Conservation (phyloP, 2,329 filamentous ascomycete species). For the Epichloe brachyelytri region DNA sequence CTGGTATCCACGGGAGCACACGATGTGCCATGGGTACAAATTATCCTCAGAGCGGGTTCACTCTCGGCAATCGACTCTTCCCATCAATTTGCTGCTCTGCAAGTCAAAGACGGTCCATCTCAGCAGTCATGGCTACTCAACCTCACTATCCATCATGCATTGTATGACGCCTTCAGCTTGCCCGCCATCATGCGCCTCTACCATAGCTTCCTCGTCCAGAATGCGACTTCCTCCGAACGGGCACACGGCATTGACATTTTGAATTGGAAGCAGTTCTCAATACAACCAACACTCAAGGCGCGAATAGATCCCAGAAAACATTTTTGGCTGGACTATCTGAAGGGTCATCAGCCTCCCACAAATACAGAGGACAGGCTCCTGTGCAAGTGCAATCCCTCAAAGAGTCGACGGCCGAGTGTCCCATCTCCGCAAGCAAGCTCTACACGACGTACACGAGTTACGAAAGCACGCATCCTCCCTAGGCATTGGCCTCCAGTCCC, state of each 20-base stretch:
- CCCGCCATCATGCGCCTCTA: conserved; percentile 39
- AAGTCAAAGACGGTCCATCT: conserved; percentile 4
- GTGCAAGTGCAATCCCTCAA: not conserved
- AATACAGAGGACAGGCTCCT: not conserved
- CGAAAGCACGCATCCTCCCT: conserved; percentile 26
- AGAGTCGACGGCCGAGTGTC: conserved; percentile 11
- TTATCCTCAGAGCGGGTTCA: conserved; percentile 29
- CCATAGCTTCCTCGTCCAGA: conserved; percentile 3
- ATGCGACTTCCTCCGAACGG: conserved; percentile 1
- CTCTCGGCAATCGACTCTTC: not conserved
- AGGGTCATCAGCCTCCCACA: not conserved
- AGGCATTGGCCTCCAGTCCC: conserved; percentile 56
- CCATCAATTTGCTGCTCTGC: conserved; percentile 15
- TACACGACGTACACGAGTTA: conserved; percentile 24
- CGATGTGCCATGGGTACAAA: conserved; percentile 47
- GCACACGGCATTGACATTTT: conserved; percentile 5
- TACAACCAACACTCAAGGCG: conserved; percentile 2
- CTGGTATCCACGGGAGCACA: conserved; percentile 41
- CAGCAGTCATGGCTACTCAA: conserved; percentile 20
- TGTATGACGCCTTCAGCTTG: conserved; percentile 80
- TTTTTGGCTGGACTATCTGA: conserved; percentile 33
- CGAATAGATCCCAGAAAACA: conserved; percentile 10
- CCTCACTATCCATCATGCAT: conserved; percentile 65
- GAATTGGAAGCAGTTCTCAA: conserved; percentile 16
- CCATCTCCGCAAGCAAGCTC: conserved; percentile 33